Base-by-base conservation (phyloP, 2,329 filamentous ascomycete species). In the Coniella lustricola region DNA sequence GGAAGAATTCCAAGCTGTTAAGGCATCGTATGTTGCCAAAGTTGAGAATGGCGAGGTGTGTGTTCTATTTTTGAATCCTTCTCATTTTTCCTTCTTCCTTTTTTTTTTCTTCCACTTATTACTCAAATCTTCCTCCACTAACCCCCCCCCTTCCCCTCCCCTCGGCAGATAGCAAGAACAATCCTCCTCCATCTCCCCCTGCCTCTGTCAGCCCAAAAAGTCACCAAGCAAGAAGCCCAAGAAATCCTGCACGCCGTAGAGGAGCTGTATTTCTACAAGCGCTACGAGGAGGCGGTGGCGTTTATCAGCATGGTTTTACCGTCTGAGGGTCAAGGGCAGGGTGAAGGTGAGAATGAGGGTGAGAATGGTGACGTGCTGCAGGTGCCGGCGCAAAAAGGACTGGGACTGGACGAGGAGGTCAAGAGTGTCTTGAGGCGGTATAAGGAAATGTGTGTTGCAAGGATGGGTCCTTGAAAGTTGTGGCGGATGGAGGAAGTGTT, bases 1-100 rank as follows among this genome's bases (percentile, higher is more conserved):
- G 51, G 69, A 67, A 14, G 69, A 69, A 2, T 79, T 76, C 54
- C 68, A 69, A 52, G 64, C 60, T 4, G 64, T 80, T 3, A 71
- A 69, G 58, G 60, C 56, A 4, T 61, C 56, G 1, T 81, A 80
- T 50, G 56, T 55, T 14, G 65, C 65, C 18, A 78, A 76, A 54
- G 57, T 77, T 33, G 75, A 80, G 57, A 76, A 79, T 51, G 77
- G 77, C 50, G 64, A 79, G 55, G 77, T 78, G 58, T 53, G 67
- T 20, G 3, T 20, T n/a, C 37, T 14, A 7, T 21, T 5, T 29
- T 5, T 29, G 5, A 29, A 5, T 29, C 10, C 25, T 29, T 29
- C 25, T 29, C 7, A 12, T 17, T 20, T 13, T 59, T 31, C 32
- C 16, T 8, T 42, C 34, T 13, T 37, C 37, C n/a, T n/a, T 12